Evolutionary conservation across 495 filamentous ascomycete genomes (phyloP), one percentile per base, ranked within the genome.

Genomic region (Eremomyces bilateralis): DNA sequence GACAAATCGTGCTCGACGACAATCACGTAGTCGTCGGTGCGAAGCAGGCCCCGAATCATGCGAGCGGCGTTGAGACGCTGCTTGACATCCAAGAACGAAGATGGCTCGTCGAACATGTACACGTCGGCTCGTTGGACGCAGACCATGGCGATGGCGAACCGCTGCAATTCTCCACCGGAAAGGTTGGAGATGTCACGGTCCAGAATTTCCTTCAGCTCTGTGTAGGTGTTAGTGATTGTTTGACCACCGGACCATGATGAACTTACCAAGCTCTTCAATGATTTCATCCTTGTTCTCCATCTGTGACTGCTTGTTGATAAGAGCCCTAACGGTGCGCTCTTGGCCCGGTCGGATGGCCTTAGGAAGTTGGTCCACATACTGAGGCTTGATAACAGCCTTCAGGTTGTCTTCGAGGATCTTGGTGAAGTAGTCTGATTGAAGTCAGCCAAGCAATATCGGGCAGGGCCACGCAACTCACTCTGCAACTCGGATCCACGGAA

Each of bases 81-180:
- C 63, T 95, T 93, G 50, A 92, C 84, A 73, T 97, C 90, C 20
- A 97, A 72, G 48, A 91, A 97, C 6, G 88, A 95, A 11, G 84
- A 94, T 16, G 90, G 90, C 62, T 97, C 88, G 53, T 97, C 88
- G 47, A 97, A 97, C 90, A 95, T 95, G 63, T 97, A 93, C 17
- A 35, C 12, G 22, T 95, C 88, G 24, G 84, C 85, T 45, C 91
- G 72, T 52, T 93, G 85, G 16, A 97, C 85, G 50, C 90, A 95
- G 25, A 88, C 80, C 31, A 83, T 72, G 46, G 76, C 88, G 43
- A 97, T 92, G 43, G 88, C 90, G 48, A 97, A 97, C 51, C 88
- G 75, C 56, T 97, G 84, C 50, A 97, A 69, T 54, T 97, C 88
- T 65, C 88, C 88, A 60, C 88, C 88, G 43, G 90, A 95, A 20